Conservation (phyloP, 2,329 filamentous ascomycete species). For the Paecilomyces variotii region DNA sequence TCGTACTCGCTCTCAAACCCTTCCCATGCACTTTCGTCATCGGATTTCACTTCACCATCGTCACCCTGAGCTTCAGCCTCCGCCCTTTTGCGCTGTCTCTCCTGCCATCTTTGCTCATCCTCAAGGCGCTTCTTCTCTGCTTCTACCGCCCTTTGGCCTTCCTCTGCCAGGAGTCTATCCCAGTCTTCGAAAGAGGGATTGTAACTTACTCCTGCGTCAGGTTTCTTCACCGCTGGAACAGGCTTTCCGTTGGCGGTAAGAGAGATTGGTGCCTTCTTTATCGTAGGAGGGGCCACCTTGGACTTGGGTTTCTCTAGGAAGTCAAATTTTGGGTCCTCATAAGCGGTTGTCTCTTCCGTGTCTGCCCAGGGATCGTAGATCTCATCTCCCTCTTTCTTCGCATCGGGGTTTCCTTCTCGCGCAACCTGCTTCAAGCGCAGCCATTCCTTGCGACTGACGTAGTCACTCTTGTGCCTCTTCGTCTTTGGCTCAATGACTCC, state of each 20-base stretch:
- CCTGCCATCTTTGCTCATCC: conserved; percentile 57
- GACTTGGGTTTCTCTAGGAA: conserved; percentile 61
- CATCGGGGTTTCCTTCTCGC: conserved; percentile 48
- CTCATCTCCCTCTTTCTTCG: conserved; percentile 49
- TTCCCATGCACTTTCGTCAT: conserved; percentile 89
- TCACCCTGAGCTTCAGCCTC: conserved; percentile 63
- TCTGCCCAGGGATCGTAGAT: conserved; percentile 72
- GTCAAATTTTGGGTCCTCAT: conserved; percentile 47
- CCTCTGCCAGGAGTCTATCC: conserved; percentile 63
- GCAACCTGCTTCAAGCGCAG: conserved; percentile 70
- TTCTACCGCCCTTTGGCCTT: conserved; percentile 71
- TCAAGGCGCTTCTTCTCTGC: conserved; percentile 67
- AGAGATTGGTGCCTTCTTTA: conserved; percentile 70
- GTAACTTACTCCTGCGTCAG: conserved; percentile 79
- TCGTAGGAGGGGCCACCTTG: conserved; percentile 64
- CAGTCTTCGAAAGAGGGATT: conserved; percentile 87
- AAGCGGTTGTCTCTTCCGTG: conserved; percentile 32
- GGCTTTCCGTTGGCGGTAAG: conserved; percentile 74
- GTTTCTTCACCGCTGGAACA: conserved; percentile 69
- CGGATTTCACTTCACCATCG: conserved; percentile 65
- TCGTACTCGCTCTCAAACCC: conserved; percentile 74
- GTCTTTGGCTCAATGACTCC: conserved; percentile 57
- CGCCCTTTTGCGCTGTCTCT: conserved; percentile 56
- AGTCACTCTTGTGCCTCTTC: conserved; percentile 71
- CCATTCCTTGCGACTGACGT: conserved; percentile 79